Base-by-base conservation (phyloP, 192 early-diverging fungal genomes). In the Helicostylum pulchrum region DNA sequence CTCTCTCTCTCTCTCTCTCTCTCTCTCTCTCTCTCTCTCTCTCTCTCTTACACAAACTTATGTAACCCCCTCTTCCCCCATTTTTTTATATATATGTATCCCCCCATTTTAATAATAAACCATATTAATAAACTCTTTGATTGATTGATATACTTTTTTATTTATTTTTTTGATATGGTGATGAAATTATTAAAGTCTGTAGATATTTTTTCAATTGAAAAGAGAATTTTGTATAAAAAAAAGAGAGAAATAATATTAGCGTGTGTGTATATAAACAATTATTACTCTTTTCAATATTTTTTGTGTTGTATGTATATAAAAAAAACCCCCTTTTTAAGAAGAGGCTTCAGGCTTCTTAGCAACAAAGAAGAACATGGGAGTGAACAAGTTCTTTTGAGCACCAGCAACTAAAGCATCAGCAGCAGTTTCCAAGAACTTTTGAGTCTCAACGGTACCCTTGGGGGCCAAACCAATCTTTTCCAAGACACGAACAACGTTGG, bases 301-400 rank as follows among this genome's bases (percentile, higher is more conserved):
- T 21, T 62, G 39, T 14, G 23, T 34, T 61, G 44, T 26, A 26
- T 48, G 42, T 26, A 23, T 21, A 53, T 23, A 21, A 14, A 52
- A 53, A 7, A 53, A 14, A 39, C 5, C 9, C n/a, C n/a, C n/a
- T n/a, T n/a, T n/a, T n/a, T 39, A 39, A 39, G 36, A 39, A 39
- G 36, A 39, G 36, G 52, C 36, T 45, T 68, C 61, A 39, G 89
- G 90, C 73, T 92, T 90, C 61, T 80, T 79, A 11, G 84, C 89
- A 60, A 87, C 85, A 42, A 92, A 86, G 61, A 91, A 87, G 80
- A 88, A 97, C 96, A 98, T 98, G 65, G 96, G 96, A 10, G 96
- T 98, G 66, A 97, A 95, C 52, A 98, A 75, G 53, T 89, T 82
- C 66, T 84, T 64, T 68, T 83, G 80, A 19, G 86, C 96, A 59